Base-by-base conservation (phyloP, 495 filamentous ascomycete genomes). In the Paragyromitra xinjiangensis region DNA sequence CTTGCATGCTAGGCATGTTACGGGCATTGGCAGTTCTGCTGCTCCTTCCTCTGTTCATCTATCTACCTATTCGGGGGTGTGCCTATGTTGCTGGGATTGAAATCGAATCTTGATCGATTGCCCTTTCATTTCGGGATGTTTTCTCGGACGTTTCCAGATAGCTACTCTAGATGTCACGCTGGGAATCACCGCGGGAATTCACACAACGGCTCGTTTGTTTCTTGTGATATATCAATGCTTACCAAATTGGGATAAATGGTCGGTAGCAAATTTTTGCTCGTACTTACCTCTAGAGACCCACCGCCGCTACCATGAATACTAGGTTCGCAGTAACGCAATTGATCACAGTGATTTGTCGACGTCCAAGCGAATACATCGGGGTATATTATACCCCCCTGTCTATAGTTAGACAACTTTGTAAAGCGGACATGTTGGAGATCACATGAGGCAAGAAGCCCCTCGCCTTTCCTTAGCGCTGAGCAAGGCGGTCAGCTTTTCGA, bases 51-150 rank as follows among this genome's bases (percentile, higher is more conserved):
- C 29, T 42, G 34, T 34, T 34, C 51, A 55, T 58, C 34, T 42
- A 50, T 69, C 45, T 16, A 24, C 53, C 63, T 51, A 55, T 48
- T 72, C 26, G 40, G 40, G 40, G 24, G 39, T 51, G 34, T 45
- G 50, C 48, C 40, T 26, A 58, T 64, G 40, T 26, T 64, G 16
- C 73, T 65, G 34, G 73, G 68, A 40, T 72, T 64, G 59, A 45
- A 34, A 29, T 64, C 53, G 9, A 55, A 29, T 75, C 58, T 71
- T 40, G 64, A 26, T 59, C 61, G 44, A 65, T 58, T 73, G 22
- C 44, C 69, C 74, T 73, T 73, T 77, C 74, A 73, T 77, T 73
- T 77, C 69, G 74, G 74, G 29, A 22, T 5, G 48, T 70, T 76
- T 76, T 45, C 37, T 76, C 59, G 73, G 69, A 22, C 26, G 61